Conservation (phyloP, 208 protist genomes). For the Histomonas meleagridis region DNA sequence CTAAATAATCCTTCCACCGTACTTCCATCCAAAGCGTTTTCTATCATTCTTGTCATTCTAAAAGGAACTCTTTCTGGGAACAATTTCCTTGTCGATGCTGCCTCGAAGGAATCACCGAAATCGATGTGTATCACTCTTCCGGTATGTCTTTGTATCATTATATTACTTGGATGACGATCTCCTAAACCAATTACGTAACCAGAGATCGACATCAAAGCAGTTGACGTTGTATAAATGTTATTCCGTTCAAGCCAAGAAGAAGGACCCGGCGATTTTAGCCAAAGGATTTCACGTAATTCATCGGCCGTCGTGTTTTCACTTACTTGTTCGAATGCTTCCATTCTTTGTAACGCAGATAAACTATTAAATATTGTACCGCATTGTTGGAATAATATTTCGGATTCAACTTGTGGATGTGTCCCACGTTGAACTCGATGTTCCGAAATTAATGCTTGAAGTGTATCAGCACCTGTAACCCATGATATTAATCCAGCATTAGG, state of each 20-base stretch:
- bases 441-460: background rate
- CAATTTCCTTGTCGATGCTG: conserved; percentile 66
- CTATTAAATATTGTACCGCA: background rate
- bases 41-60: conserved; percentile 80
- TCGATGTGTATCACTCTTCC: conserved; percentile 61
- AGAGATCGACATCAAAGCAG: conserved; percentile 77
- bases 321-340: background rate
- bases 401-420: background rate
- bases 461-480: conserved; percentile 24
- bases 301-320: background rate
- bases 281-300: background rate
- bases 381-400: background rate
- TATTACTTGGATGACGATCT: conserved; percentile 80
- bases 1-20: conserved; percentile 75
- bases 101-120: conserved; percentile 86
- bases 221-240: conserved; percentile 57
- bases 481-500: background rate
- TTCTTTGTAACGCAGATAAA: background rate
- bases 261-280: background rate
- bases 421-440: background rate
- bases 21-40: conserved; percentile 76
- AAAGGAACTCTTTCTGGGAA: conserved; percentile 83
- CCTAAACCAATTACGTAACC: conserved; percentile 75
- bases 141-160: conserved; percentile 69
- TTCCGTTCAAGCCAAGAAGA: background rate